Evolutionary conservation across 2,329 filamentous ascomycete species (phyloP).

Genomic region (Furcasterigmium furcatum): DNA sequence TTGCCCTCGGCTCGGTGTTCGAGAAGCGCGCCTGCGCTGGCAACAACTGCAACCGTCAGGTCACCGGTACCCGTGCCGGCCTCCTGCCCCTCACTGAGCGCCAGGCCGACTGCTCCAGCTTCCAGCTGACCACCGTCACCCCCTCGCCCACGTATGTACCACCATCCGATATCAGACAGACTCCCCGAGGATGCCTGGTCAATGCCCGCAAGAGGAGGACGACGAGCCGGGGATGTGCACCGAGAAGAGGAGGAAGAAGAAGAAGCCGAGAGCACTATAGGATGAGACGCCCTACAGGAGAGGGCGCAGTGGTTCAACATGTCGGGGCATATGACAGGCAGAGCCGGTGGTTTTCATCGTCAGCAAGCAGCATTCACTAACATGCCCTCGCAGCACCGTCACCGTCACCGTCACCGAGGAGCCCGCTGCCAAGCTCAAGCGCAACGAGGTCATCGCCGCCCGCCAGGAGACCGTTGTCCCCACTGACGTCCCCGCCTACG

Average conservation of each 20-base stretch:
- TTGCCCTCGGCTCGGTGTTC: conserved; percentile 30
- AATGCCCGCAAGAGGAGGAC: background rate
- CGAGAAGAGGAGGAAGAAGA: background rate
- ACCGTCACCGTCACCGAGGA: conserved; percentile 33
- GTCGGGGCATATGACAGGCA: too few species aligned
- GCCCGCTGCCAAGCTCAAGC: conserved; percentile 21
- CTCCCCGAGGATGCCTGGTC: background rate
- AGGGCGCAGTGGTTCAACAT: too few species aligned
- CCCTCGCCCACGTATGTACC: conserved; percentile 34
- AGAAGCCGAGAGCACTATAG: too few species aligned
- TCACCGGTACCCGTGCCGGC: conserved; percentile 37
- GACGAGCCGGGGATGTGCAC: background rate
- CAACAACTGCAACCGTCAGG: conserved; percentile 44
- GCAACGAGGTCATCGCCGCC: conserved; percentile 15
- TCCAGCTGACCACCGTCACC: conserved; percentile 34
- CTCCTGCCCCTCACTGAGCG: conserved; percentile 28
- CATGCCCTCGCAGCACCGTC: conserved; percentile 25
- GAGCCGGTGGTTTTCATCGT: too few species aligned
- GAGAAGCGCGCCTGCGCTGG: conserved; percentile 31
- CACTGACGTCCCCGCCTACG: conserved; percentile 34
- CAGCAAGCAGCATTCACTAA: too few species aligned
- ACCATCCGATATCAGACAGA: background rate
- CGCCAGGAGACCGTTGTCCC: conserved; percentile 27
- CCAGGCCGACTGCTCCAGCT: conserved; percentile 36
- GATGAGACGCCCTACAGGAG: too few species aligned